phyloP scores from a whole-genome alignment of 768 basidiomycete species.

The Pleurotus tuoliensis region DNA sequence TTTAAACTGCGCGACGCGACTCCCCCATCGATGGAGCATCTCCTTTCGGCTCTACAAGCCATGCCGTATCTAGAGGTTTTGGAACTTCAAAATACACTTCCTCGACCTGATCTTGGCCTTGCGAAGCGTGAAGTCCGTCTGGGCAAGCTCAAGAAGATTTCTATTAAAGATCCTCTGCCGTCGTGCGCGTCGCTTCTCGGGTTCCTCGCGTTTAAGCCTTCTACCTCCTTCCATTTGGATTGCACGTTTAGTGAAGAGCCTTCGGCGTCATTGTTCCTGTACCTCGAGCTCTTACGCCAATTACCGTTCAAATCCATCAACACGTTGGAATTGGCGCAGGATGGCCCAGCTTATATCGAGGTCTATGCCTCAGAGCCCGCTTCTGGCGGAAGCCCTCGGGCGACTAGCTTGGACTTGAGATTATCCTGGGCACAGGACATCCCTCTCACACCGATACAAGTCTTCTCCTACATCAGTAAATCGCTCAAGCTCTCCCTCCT shows the following conservation, averaged over 20 bases:
- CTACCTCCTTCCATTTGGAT: constrained; percentile 11
- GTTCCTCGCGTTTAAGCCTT: constrained; percentile 18
- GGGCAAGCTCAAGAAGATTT: constrained; percentile 19
- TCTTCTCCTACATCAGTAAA: constrained; percentile 19
- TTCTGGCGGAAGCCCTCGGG: constrained; percentile 1
- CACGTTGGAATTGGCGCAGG: constrained; percentile 9
- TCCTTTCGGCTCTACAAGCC: constrained; percentile 27
- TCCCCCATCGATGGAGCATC: constrained; percentile 26
- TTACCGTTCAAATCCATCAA: constrained; percentile 7
- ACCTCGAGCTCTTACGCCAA: constrained; percentile 10
- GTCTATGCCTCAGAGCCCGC: background rate
- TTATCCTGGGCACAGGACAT: constrained; percentile 20
- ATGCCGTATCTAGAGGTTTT: constrained; percentile 30
- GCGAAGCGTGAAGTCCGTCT: constrained; percentile 11
- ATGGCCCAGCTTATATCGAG: background rate
- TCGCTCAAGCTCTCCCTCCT: constrained; percentile 21
- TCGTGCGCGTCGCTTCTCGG: constrained; percentile 21
- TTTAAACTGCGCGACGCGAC: constrained; percentile 28
- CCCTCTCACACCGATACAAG: constrained; percentile 9
- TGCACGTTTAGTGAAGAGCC: constrained; percentile 16
- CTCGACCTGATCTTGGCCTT: constrained; percentile 14
- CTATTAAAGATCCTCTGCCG: constrained; percentile 14
- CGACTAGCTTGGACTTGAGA: constrained; percentile 16
- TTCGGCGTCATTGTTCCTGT: constrained; percentile 15
- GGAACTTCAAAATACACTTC: constrained; percentile 32